Evolutionary conservation across 768 basidiomycete species (phyloP).

Genomic region (Rhodosporidiobolus odoratus): DNA sequence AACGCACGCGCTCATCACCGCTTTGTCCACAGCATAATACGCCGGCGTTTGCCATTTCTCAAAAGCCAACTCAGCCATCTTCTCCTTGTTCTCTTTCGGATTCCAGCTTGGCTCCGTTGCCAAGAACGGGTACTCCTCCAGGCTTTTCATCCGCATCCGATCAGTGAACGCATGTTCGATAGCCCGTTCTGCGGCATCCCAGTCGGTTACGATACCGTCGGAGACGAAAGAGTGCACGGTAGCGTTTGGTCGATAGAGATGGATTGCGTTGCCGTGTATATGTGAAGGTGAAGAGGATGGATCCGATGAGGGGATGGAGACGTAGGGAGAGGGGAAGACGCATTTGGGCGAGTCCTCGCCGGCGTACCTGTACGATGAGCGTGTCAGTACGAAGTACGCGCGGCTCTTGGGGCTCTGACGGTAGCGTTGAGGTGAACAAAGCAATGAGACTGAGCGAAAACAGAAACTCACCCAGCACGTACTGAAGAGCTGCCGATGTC

Average conservation of each 20-base stretch:
- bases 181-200: slow-evolving; percentile 64
- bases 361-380: slow-evolving; percentile 57
- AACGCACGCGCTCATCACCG: slow-evolving; percentile 82
- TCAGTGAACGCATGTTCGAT: slow-evolving; percentile 62
- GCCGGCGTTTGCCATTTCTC: slow-evolving; percentile 92
- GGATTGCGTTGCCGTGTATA: slow-evolving; percentile 63
- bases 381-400: neutral
- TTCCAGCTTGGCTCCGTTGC: slow-evolving; percentile 98
- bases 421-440: neutral
- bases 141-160: slow-evolving; percentile 33
- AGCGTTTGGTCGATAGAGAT: slow-evolving; percentile 85
- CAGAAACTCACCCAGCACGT: slow-evolving; percentile 60
- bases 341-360: slow-evolving; percentile 94
- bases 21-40: slow-evolving; percentile 91
- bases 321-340: slow-evolving; percentile 82
- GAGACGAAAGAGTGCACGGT: slow-evolving; percentile 73
- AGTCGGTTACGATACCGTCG: slow-evolving; percentile 73
- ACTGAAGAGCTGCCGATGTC: slow-evolving; percentile 87
- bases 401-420: neutral
- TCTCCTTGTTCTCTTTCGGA: slow-evolving; percentile 80
- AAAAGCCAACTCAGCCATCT: slow-evolving; percentile 95
- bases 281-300: slow-evolving; percentile 24
- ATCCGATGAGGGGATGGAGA: slow-evolving; percentile 54
- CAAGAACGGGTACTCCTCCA: slow-evolving; percentile 75
- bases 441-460: neutral